A percentile compares a stretch with the other conserved stretches of the same genome.
phyloP scores from a whole-genome alignment of 108 stramenopile genomes.

The Nannochloropsis salina region DNA sequence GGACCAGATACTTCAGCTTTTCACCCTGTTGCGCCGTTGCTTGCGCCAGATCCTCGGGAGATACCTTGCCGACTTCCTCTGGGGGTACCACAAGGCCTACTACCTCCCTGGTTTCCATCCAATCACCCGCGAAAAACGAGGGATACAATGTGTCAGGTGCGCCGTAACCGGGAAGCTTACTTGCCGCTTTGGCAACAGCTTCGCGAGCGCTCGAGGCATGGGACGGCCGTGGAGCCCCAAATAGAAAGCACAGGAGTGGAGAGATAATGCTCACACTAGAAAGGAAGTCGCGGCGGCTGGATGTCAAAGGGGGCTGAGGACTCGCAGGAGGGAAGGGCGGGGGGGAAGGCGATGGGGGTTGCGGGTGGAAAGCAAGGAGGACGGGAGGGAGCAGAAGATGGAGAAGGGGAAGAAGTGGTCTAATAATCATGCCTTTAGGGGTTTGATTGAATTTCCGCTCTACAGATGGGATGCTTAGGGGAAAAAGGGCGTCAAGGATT shows the following conservation, averaged over 20 bases:
- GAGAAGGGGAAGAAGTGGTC: neutral
- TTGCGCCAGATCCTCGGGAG: conserved; percentile 2
- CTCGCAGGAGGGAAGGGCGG: neutral
- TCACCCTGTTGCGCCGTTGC: neutral
- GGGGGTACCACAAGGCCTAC: neutral
- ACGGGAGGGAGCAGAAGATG: neutral
- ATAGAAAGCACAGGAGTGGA: neutral
- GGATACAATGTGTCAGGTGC: conserved; percentile 6
- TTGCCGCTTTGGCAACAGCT: neutral
- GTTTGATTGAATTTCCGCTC: neutral
- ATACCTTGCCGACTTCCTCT: neutral
- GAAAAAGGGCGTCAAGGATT: too few relatives aligned
- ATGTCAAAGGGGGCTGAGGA: neutral
- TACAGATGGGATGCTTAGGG: too few relatives aligned
- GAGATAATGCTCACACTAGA: neutral
- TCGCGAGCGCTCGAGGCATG: neutral
- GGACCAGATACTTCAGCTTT: neutral
- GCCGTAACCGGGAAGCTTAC: neutral
- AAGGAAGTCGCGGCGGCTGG: neutral
- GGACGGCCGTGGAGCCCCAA: neutral
- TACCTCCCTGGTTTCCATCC: neutral
- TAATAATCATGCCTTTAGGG: neutral
- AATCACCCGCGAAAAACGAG: neutral
- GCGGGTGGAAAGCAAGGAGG: neutral
- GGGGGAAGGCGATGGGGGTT: neutral